Conservation (phyloP, 2,329 filamentous ascomycete species). For the Aulographum hederae region DNA sequence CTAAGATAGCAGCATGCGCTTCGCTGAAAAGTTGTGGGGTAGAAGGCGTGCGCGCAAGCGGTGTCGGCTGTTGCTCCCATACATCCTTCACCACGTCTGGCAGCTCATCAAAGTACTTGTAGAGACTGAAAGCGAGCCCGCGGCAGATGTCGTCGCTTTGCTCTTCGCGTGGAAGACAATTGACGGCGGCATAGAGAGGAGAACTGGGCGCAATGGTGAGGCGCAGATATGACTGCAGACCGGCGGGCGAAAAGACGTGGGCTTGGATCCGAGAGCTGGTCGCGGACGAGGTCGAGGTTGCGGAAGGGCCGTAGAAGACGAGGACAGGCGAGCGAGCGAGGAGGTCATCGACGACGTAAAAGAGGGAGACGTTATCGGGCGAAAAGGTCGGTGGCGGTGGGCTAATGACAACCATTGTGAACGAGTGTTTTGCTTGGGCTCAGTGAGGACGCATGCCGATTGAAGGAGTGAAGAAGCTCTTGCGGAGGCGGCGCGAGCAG, state of each 20-base stretch:
- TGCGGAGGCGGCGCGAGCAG: no score
- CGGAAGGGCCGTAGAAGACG: conserved; percentile 82
- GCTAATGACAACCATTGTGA: conserved; percentile 66
- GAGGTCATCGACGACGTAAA: conserved; percentile 72
- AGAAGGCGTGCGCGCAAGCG: conserved; percentile 39
- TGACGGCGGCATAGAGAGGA: conserved; percentile 76
- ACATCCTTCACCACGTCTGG: conserved; percentile 56
- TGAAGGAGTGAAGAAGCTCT: neutral
- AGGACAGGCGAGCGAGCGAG: conserved; percentile 67
- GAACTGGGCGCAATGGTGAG: conserved; percentile 89
- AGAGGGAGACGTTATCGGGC: conserved; percentile 67
- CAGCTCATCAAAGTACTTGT: conserved; percentile 87
- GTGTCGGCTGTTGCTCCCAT: conserved; percentile 37
- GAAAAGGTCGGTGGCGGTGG: conserved; percentile 59
- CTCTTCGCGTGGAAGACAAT: conserved; percentile 76
- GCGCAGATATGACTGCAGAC: conserved; percentile 75
- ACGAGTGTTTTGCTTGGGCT: neutral
- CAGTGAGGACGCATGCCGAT: neutral
- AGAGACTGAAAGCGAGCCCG: conserved; percentile 76
- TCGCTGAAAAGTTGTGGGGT: conserved; percentile 63
- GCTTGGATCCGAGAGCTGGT: conserved; percentile 90
- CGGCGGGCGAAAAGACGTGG: conserved; percentile 78
- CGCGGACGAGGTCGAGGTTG: conserved; percentile 60
- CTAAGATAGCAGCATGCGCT: conserved; percentile 81
- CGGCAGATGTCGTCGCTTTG: conserved; percentile 90